Conservation (phyloP, 1,284 basidiomycete species). For the Crucibulum cyathiforme region DNA sequence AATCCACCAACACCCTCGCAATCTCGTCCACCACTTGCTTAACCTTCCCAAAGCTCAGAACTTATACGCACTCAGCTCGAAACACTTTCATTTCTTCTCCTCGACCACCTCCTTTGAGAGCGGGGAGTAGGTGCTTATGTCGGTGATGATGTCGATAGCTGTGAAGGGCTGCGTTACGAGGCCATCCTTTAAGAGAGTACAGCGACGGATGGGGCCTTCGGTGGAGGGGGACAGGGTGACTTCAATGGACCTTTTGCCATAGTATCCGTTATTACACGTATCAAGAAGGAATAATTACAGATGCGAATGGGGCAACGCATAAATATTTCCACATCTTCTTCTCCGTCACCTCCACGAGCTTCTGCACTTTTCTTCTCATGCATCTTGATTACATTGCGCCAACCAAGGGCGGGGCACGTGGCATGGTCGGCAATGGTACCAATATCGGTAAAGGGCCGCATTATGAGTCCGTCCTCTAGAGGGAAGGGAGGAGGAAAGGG, state of each 20-base stretch:
- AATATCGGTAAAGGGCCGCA: slow-evolving; percentile 79
- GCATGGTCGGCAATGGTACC: slow-evolving; percentile 87
- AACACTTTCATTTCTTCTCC: slow-evolving; percentile 96
- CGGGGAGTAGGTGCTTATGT: too few relatives aligned
- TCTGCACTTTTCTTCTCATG: slow-evolving; percentile 91
- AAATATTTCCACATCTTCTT: too few relatives aligned
- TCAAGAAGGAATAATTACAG: too few relatives aligned
- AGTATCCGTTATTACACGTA: too few relatives aligned
- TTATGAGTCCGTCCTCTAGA: slow-evolving; percentile 72
- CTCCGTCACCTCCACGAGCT: slow-evolving; percentile 69
- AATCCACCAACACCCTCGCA: slow-evolving; percentile 76
- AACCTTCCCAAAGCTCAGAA: slow-evolving; percentile 78
- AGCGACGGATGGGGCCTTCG: too few relatives aligned
- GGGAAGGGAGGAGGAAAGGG: slow-evolving; percentile 27
- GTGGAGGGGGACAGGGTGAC: too few relatives aligned
- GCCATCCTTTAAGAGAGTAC: too few relatives aligned
- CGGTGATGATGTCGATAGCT: too few relatives aligned
- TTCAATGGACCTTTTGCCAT: too few relatives aligned
- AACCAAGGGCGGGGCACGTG: slow-evolving; percentile 77
- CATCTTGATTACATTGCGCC: slow-evolving; percentile 76
- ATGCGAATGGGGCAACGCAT: too few relatives aligned
- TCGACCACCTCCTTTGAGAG: slow-evolving; percentile 74
- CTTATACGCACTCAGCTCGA: slow-evolving; percentile 88
- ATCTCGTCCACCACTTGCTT: slow-evolving; percentile 68
- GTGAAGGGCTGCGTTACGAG: too few relatives aligned